phyloP scores from a whole-genome alignment of 2,329 filamentous ascomycete genomes.

The Scleromitrula shiraiana region DNA sequence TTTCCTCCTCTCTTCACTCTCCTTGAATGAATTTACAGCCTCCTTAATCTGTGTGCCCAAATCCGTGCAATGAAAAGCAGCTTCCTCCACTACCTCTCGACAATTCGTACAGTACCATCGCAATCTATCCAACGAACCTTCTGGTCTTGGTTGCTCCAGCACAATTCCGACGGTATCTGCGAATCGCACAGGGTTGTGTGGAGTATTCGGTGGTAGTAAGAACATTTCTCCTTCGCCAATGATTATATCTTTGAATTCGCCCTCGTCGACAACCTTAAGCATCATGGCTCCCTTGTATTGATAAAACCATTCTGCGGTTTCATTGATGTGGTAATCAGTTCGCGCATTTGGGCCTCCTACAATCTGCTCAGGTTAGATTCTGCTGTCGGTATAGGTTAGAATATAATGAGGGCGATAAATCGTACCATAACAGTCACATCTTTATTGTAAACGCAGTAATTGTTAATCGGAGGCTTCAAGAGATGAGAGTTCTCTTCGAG shows the following conservation, averaged over 20 bases:
- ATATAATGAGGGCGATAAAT: neutral
- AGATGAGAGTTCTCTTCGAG: constrained; percentile 86
- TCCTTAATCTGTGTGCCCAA: constrained; percentile 91
- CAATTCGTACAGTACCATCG: constrained; percentile 83
- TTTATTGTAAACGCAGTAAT: constrained; percentile 91
- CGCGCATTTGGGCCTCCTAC: constrained; percentile 93
- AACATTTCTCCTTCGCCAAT: constrained; percentile 94
- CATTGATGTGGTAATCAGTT: constrained; percentile 98
- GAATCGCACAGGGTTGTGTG: constrained; percentile 92
- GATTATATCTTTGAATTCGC: constrained; percentile 70
- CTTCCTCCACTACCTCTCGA: constrained; percentile 70
- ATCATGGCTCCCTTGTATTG: constrained; percentile 91
- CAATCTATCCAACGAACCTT: constrained; percentile 65
- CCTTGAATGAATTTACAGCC: constrained; percentile 76
- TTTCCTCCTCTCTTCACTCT: constrained; percentile 58
- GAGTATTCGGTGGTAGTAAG: constrained; percentile 85
- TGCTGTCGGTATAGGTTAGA: constrained; percentile 1
- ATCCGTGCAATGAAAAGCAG: constrained; percentile 79
- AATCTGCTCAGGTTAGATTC: constrained; percentile 47
- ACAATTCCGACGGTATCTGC: constrained; percentile 91
- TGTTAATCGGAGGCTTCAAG: constrained; percentile 79
- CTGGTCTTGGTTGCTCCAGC: constrained; percentile 73
- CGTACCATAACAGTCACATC: constrained; percentile 72
- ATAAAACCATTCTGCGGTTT: constrained; percentile 96
- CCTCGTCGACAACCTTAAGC: constrained; percentile 76